Evolutionary conservation across 768 basidiomycete species (phyloP).

Genomic region (Panus rudis): DNA sequence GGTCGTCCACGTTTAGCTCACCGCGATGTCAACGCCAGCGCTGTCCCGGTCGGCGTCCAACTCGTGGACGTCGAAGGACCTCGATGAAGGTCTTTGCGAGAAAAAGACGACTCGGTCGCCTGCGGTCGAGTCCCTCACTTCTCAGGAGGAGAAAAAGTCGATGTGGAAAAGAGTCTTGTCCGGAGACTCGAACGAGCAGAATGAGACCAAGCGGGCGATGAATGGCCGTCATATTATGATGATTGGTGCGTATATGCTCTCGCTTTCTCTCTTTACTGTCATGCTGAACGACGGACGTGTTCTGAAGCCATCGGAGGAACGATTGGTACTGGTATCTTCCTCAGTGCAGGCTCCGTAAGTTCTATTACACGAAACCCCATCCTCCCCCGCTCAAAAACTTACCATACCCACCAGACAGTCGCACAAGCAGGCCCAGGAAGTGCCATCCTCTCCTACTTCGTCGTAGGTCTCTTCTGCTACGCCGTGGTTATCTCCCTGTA

Average conservation of each 20-base stretch:
- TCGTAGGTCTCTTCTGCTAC: slow-evolving; percentile 55
- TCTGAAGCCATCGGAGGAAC: slow-evolving; percentile 47
- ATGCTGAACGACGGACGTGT: too few species aligned
- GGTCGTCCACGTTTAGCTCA: too few species aligned
- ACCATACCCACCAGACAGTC: slow-evolving; percentile 32
- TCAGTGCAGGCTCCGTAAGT: slow-evolving; percentile 49
- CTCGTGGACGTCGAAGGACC: too few species aligned
- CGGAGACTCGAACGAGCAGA: slow-evolving; percentile 11
- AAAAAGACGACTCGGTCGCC: too few species aligned
- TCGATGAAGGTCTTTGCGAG: too few species aligned
- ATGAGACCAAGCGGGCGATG: slow-evolving; percentile 34
- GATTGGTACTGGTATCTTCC: slow-evolving; percentile 55
- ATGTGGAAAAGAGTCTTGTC: slow-evolving; percentile 19
- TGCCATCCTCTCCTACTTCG: slow-evolving; percentile 52
- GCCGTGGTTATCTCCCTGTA: slow-evolving; percentile 54
- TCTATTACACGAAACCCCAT: too few species aligned
- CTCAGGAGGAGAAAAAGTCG: too few species aligned
- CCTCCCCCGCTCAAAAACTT: neutral
- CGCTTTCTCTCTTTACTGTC: neutral
- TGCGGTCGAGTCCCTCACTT: too few species aligned
- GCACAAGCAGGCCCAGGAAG: slow-evolving; percentile 54
- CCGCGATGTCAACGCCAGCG: too few species aligned
- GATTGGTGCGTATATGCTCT: slow-evolving; percentile 25
- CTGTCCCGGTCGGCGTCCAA: too few species aligned
- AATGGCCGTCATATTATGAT: slow-evolving; percentile 35